Percentiles rank a stretch among this genome's conserved stretches.
Evolutionary conservation across 2,329 filamentous ascomycete genomes (phyloP).

Genomic region (Metarhizium sp.): DNA sequence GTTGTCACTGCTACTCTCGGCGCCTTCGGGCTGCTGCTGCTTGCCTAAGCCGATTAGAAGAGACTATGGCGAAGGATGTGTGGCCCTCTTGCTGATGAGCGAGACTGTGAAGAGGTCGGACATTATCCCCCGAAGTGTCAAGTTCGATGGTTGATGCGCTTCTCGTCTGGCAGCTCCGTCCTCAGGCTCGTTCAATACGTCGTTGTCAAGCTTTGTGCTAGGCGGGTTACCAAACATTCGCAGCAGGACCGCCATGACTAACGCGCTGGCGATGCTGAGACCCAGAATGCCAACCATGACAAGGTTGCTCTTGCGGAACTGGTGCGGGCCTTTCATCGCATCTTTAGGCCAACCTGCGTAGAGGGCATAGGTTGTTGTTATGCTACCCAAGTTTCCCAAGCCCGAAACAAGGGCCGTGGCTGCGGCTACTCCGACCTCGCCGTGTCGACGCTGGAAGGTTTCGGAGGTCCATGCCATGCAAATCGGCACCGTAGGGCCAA

Average conservation of each 20-base stretch:
- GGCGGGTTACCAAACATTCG: slow-evolving; percentile 46
- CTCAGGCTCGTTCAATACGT: slow-evolving; percentile 36
- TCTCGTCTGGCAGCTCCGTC: slow-evolving; percentile 55
- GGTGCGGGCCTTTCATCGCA: slow-evolving; percentile 53
- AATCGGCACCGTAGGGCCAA: slow-evolving; percentile 84
- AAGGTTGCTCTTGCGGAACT: slow-evolving; percentile 76
- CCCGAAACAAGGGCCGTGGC: slow-evolving; percentile 80
- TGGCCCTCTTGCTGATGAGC: background rate
- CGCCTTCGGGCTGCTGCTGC: too few relatives aligned
- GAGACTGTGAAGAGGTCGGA: slow-evolving; percentile 8
- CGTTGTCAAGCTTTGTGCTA: slow-evolving; percentile 34
- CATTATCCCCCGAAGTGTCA: slow-evolving; percentile 6
- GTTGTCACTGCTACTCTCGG: slow-evolving; percentile 30
- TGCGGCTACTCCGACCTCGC: slow-evolving; percentile 82
- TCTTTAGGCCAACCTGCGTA: slow-evolving; percentile 83
- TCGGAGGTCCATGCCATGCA: slow-evolving; percentile 92
- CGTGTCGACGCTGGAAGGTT: slow-evolving; percentile 81
- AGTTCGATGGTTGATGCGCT: slow-evolving; percentile 34
- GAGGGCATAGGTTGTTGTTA: slow-evolving; percentile 80
- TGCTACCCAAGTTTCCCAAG: slow-evolving; percentile 76
- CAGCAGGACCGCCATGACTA: slow-evolving; percentile 59
- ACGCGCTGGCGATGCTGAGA: slow-evolving; percentile 64
- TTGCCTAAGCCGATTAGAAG: too few relatives aligned
- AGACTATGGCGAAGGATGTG: slow-evolving; percentile 2
- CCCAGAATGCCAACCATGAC: slow-evolving; percentile 81